These are phyloP conservation scores for Scheffersomyces cryptocercus DNA, from an alignment of 1,139 yeast genomes.

Conservation along the genomic window DNA sequence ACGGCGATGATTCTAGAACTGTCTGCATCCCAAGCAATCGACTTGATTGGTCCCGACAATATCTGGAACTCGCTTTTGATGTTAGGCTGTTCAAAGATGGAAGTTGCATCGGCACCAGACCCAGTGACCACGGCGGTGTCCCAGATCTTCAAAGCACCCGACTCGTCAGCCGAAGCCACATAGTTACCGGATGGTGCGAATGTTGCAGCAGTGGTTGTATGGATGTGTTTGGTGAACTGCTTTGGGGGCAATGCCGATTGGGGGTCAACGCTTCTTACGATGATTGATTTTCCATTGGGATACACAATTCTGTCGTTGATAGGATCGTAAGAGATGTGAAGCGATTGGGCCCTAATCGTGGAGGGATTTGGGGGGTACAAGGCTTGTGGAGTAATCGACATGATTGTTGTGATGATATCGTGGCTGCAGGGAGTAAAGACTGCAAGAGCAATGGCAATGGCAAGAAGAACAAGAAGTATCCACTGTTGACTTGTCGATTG, in stretches of 20 bases:
- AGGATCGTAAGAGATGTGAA: conserved; percentile 73
- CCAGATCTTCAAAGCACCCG: conserved; percentile 89
- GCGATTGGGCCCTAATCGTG: conserved; percentile 69
- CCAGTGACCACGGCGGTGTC: conserved; percentile 48
- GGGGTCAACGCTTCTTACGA: conserved; percentile 63
- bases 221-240: conserved; percentile 74
- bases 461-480: no score
- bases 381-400: conserved; percentile 30
- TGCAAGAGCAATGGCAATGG: no score
- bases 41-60: conserved; percentile 78
- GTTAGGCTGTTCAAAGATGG: conserved; percentile 46
- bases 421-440: no score
- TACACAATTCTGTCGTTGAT: conserved; percentile 72
- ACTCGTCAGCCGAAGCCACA: conserved; percentile 88
- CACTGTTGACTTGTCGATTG: no score
- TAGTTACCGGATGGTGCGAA: conserved; percentile 90
- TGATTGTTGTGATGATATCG: conserved; percentile 3
- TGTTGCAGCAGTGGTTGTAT: conserved; percentile 67
- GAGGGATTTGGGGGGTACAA: conserved; percentile 75
- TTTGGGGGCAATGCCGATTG: conserved; percentile 39
- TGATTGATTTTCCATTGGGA: conserved; percentile 78
- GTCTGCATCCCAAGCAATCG: conserved; percentile 93
- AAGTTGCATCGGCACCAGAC: conserved; percentile 29
- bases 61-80: conserved; percentile 83
- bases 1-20: conserved; percentile 85